These are phyloP conservation scores for Microcera coccophila DNA, from an alignment of 2,329 filamentous ascomycete species.

Conservation along the genomic window DNA sequence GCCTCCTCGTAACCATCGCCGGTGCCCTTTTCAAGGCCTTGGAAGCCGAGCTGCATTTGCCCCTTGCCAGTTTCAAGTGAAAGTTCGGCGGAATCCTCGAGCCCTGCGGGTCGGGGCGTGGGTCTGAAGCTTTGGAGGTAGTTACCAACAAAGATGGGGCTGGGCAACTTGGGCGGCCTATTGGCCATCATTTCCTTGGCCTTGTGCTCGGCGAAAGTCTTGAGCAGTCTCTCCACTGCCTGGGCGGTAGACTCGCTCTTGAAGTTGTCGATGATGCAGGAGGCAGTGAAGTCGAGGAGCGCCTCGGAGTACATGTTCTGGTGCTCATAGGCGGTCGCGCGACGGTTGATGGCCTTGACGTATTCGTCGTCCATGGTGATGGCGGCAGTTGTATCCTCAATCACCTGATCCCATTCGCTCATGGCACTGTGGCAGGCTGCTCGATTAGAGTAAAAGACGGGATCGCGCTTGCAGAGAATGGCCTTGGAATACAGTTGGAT, in stretches of 20 bases:
- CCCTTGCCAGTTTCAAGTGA: conserved; percentile 75
- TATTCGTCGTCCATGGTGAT: conserved; percentile 93
- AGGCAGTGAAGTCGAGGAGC: conserved; percentile 94
- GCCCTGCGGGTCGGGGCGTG: conserved; percentile 71
- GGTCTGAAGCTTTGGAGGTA: conserved; percentile 97
- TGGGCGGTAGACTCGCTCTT: conserved; percentile 85
- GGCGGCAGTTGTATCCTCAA: conserved; percentile 93
- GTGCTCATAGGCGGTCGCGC: conserved; percentile 95
- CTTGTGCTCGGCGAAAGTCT: conserved; percentile 95
- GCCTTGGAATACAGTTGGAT: conserved; percentile 95
- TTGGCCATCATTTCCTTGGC: conserved; percentile 84
- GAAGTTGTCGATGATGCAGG: conserved; percentile 98
- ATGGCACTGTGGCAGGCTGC: conserved; percentile 96
- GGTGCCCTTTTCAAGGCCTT: conserved; percentile 79
- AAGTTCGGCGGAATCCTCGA: conserved; percentile 79
- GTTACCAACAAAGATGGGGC: conserved; percentile 95
- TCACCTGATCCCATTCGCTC: conserved; percentile 89
- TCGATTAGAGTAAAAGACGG: conserved; percentile 98
- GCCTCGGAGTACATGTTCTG: conserved; percentile 88
- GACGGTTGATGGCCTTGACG: conserved; percentile 94
- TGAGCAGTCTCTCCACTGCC: conserved; percentile 86
- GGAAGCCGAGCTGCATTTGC: conserved; percentile 78
- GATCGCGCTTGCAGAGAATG: conserved; percentile 93
- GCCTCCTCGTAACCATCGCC: conserved; percentile 90
- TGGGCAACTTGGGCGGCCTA: conserved; percentile 83